A percentile compares a stretch with the other conserved stretches of the same genome.
Conservation (phyloP, 164 flowering plant genomes). For the Umbellularia californica region DNA sequence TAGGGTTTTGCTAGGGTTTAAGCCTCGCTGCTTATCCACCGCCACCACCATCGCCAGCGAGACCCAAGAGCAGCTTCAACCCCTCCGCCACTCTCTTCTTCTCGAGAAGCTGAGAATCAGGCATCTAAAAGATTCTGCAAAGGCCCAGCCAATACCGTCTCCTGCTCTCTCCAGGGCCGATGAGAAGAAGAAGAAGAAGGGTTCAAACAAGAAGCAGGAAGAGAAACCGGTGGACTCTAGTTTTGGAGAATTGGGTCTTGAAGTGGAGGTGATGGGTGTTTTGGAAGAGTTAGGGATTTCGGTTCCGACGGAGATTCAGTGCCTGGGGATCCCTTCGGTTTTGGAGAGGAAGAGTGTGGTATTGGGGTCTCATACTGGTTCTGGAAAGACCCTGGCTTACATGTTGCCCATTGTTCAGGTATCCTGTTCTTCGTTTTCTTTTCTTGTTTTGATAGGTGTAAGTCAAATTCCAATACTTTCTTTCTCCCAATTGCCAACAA, state of each 20-base stretch:
- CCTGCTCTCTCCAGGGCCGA: neutral
- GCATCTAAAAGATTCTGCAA: conserved; percentile 58
- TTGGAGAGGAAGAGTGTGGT: conserved; percentile 79
- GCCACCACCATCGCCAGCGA: conserved; percentile 18
- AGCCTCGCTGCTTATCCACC: conserved; percentile 46
- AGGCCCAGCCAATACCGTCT: conserved; percentile 15
- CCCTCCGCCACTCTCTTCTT: conserved; percentile 61
- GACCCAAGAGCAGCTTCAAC: conserved; percentile 26
- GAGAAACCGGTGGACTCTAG: conserved; percentile 25
- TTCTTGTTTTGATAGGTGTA: too few species aligned
- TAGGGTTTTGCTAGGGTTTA: conserved; percentile 55
- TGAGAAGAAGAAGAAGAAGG: conserved; percentile 10
- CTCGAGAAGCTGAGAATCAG: conserved; percentile 70
- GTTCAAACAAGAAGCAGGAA: conserved; percentile 14
- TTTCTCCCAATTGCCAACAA: too few species aligned
- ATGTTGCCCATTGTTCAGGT: conserved; percentile 97
- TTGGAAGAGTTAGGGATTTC: conserved; percentile 70
- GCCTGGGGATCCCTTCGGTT: conserved; percentile 78
- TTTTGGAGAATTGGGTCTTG: conserved; percentile 78
- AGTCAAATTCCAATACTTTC: too few species aligned
- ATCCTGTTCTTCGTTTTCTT: neutral
- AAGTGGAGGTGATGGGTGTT: conserved; percentile 79
- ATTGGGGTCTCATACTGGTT: conserved; percentile 96
- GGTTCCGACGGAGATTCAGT: conserved; percentile 90
- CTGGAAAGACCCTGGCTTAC: conserved; percentile 95